Base-by-base conservation (phyloP, 2,329 filamentous ascomycete species). In the Tricladium varicosporioides region DNA sequence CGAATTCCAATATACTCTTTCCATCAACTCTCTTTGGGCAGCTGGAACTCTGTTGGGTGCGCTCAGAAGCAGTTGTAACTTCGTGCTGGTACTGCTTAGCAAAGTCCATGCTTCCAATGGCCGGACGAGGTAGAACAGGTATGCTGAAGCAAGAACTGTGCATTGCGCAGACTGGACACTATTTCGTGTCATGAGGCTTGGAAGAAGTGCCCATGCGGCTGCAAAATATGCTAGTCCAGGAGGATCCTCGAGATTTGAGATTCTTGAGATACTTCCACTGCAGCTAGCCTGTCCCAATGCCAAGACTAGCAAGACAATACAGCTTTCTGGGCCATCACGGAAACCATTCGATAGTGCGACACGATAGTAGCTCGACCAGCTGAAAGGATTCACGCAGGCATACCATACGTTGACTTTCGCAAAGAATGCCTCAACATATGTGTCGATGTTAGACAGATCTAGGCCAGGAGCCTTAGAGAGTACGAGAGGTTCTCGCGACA, bases 381-480 rank as follows among this genome's bases (percentile, higher is more conserved):
- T 89, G 70, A 89, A 89, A 1, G 89, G 89, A 69, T 92, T 92
- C 33, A 94, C 88, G 65, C 88, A 91, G 9, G 90, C 89, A 67
- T 93, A 93, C 87, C 90, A 93, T 2, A 92, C 80, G 63, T 93
- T 93, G 58, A 92, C 90, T 44, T 87, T 80, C 57, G 88, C 85
- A 67, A 93, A 94, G 71, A 91, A 93, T 1, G 89, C 86, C 67
- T 89, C 85, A 43, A 91, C 87, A 70, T 92, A 92, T 3, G 85
- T 80, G 48, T 85, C 81, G 1, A 86, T 88, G 69, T 91, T 91
- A 46, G 86, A 87, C 45, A 92, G 74, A 70, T 92, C 88, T 57
- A 92, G 80, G 63, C 81, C 84, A 1, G 82, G 81, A 1, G 81
- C 83, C 65, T 85, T 85, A 11, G 85, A 85, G 48, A 87, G 75